These are phyloP conservation scores for Endogone sp. DNA, from an alignment of 192 early-diverging fungal genomes.

Conservation along the genomic window DNA sequence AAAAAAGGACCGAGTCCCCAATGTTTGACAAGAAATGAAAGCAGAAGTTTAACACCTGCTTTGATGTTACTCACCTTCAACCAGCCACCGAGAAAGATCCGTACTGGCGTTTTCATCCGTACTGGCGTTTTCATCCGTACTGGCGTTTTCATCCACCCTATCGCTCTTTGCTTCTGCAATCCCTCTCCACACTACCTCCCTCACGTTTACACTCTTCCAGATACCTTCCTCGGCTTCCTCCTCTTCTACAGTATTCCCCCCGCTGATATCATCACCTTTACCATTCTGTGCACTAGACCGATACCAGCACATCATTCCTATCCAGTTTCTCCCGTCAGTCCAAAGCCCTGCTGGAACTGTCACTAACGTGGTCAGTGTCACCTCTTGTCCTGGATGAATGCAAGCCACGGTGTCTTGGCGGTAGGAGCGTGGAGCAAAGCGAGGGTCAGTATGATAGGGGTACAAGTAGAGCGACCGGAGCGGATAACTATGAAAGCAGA, in stretches of 20 bases:
- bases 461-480: background rate
- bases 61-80: background rate
- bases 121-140: background rate
- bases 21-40: too few relatives aligned
- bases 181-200: background rate
- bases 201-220: background rate
- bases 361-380: background rate
- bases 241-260: background rate
- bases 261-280: background rate
- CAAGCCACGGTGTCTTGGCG: background rate
- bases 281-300: background rate
- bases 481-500: background rate
- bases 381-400: background rate
- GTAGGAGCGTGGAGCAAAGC: background rate
- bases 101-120: background rate
- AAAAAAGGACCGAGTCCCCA: too few relatives aligned
- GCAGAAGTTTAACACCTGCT: background rate
- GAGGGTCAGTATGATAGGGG: background rate
- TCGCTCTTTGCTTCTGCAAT: background rate
- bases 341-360: background rate
- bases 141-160: background rate
- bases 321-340: background rate
- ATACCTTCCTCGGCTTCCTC: background rate
- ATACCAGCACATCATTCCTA: background rate
- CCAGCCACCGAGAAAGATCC: background rate